Evolutionary conservation across 192 early-diverging fungal genomes (phyloP), one percentile per base, ranked within the genome.

Genomic region (Phycomyces blakesleeanus): DNA sequence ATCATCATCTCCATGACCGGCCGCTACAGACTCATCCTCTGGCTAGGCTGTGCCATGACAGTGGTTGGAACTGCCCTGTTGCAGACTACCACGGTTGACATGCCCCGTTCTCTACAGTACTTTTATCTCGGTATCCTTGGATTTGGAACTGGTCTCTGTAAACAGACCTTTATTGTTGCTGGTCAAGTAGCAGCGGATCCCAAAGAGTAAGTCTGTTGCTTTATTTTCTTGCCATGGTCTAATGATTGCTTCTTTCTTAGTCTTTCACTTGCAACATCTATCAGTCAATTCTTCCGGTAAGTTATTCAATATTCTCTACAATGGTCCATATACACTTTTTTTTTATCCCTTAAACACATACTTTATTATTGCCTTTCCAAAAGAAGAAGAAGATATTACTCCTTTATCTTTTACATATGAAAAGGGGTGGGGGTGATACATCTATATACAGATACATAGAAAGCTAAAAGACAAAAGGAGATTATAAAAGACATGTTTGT

Each of bases 131-230:
- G 93, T 11, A 64, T 93, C 51, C 27, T 81, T 37, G 93, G 93
- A 3, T 26, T 86, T 21, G 96, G 96, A 9, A 55, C 88, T 22
- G 94, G 96, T 37, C 57, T 75, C 22, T 81, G 84, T 57, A 76
- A 94, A 50, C 91, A 91, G 68, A 83, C 83, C 2, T 73, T 85
- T n/a, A 73, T 84, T 37, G 74, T 93, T 5, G 81, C 81, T n/a
- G 77, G 81, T 34, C 92, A 94, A 68, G 78, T 86, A 2, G 68
- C 82, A 20, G 91, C 91, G 38, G 53, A 57, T 1, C 59, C 72
- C 21, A 60, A 64, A 26, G 78, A 89, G 72, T 68, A 68, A 59
- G 52, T 55, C 0, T 47, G 39, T n/a, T 49, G 3, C n/a, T 44
- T 29, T 42, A 7, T 61, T 42, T 47, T 44, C 15, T 61, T 61